These are phyloP conservation scores for Eragrostis tef DNA, from an alignment of 202 grass and related monocot species.

Conservation along the genomic window DNA sequence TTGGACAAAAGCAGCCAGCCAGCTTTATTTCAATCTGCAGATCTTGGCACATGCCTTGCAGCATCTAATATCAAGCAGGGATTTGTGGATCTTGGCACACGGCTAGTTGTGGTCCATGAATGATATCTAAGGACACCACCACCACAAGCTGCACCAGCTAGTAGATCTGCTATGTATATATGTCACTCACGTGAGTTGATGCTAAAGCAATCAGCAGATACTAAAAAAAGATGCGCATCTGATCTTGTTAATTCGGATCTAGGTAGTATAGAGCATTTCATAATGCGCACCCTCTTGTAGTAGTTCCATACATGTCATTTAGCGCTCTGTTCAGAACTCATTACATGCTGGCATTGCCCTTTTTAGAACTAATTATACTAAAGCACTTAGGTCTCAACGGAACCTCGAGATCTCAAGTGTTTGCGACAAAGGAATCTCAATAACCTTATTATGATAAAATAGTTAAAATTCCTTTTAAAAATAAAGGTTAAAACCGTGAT, in stretches of 20 bases:
- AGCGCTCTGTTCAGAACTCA: neutral
- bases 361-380: neutral
- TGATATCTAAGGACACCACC: neutral
- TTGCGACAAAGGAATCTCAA: neutral
- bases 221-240: slow-evolving; percentile 8
- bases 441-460: neutral
- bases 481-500: neutral
- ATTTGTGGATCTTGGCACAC: neutral
- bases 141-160: neutral
- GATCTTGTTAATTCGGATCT: neutral
- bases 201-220: neutral
- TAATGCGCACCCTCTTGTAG: neutral
- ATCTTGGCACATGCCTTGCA: neutral
- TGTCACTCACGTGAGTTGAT: slow-evolving; percentile 17
- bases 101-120: neutral
- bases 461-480: neutral
- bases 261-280: neutral
- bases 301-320: neutral
- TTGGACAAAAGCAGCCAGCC: neutral
- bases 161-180: neutral
- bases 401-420: too few species aligned
- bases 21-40: neutral
- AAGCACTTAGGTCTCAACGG: too few species aligned
- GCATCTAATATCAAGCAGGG: neutral
- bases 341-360: neutral